Conservation (phyloP, 192 early-diverging fungal species). For the Podila epigama region DNA sequence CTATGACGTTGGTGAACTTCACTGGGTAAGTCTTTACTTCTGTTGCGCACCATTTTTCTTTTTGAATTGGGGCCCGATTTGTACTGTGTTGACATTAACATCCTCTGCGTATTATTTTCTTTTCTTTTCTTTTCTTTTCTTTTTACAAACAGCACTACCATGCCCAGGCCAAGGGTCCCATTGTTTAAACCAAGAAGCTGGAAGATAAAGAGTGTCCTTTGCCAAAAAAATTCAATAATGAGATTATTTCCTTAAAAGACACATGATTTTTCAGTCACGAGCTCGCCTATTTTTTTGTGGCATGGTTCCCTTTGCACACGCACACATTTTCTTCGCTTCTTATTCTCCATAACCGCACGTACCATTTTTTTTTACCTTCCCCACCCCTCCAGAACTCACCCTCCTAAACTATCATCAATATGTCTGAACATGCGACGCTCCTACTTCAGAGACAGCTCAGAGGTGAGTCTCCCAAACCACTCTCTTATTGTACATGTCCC, state of each 20-base stretch:
- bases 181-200: too few relatives aligned
- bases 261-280: too few relatives aligned
- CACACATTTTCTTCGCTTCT: neutral
- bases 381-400: neutral
- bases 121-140: neutral
- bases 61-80: neutral
- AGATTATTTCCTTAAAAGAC: too few relatives aligned
- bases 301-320: neutral
- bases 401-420: neutral
- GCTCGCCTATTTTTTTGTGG: too few relatives aligned
- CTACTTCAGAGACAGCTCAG: constrained; percentile 57
- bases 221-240: too few relatives aligned
- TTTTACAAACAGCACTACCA: constrained; percentile 20
- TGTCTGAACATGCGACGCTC: constrained; percentile 51
- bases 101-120: neutral
- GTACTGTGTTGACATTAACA: neutral
- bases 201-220: too few relatives aligned
- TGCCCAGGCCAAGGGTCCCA: constrained; percentile 39
- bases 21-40: constrained; percentile 60
- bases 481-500: neutral
- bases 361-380: neutral
- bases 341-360: neutral
- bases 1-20: constrained; percentile 85
- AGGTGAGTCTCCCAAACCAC: too few relatives aligned
- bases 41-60: neutral